These are phyloP conservation scores for Fusarium sarcochroum DNA, from an alignment of 2,329 filamentous ascomycete genomes.

Conservation along the genomic window DNA sequence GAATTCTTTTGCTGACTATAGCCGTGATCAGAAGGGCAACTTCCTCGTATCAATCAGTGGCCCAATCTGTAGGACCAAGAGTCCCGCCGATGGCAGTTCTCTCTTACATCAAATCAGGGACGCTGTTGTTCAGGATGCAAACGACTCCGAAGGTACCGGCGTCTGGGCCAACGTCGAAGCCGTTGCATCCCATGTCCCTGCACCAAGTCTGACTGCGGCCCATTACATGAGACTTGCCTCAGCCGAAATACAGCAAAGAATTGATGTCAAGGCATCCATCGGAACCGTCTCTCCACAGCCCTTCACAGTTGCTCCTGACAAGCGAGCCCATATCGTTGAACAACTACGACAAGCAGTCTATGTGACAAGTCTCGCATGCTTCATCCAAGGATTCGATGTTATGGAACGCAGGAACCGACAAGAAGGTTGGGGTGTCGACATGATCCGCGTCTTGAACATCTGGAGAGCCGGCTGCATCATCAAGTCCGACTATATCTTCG, in stretches of 20 bases:
- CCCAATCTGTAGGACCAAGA: slow-evolving; percentile 69
- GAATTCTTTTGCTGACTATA: not conserved
- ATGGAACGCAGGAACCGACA: slow-evolving; percentile 70
- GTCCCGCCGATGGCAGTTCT: slow-evolving; percentile 56
- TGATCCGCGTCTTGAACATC: slow-evolving; percentile 67
- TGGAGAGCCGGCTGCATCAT: slow-evolving; percentile 82
- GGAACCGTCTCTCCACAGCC: slow-evolving; percentile 2
- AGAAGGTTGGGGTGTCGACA: slow-evolving; percentile 72
- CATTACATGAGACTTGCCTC: slow-evolving; percentile 76
- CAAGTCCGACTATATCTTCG: slow-evolving; percentile 74
- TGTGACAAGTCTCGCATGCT: slow-evolving; percentile 71
- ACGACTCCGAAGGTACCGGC: slow-evolving; percentile 76
- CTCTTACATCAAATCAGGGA: slow-evolving; percentile 75
- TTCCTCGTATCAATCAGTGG: slow-evolving; percentile 75
- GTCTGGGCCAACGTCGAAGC: slow-evolving; percentile 76
- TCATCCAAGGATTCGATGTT: slow-evolving; percentile 75
- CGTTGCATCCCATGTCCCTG: slow-evolving; percentile 72
- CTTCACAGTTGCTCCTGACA: not conserved
- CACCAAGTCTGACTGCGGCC: slow-evolving; percentile 73
- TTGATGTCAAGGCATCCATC: slow-evolving; percentile 57
- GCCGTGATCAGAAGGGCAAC: slow-evolving; percentile 57
- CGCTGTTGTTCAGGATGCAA: slow-evolving; percentile 79
- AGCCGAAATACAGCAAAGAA: slow-evolving; percentile 70
- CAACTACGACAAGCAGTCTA: slow-evolving; percentile 73
- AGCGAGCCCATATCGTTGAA: slow-evolving; percentile 60